Conservation (phyloP, 495 filamentous ascomycete species). For the Daldinia vernicosa region DNA sequence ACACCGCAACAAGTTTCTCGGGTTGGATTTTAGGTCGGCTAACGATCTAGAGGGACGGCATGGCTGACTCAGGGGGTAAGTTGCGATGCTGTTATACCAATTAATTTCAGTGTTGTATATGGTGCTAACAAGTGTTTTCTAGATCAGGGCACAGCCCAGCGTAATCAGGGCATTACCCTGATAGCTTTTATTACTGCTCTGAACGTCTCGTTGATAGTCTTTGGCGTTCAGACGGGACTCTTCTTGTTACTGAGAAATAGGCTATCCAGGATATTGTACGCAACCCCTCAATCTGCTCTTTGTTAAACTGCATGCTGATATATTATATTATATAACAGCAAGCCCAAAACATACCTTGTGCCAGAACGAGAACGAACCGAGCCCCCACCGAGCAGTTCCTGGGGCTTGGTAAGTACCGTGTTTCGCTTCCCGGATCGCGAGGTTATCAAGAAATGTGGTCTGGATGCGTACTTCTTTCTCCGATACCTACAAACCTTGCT, state of each 20-base stretch:
- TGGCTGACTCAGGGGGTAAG: slow-evolving; percentile 40
- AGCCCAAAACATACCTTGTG: slow-evolving; percentile 90
- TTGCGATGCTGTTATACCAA: slow-evolving; percentile 9
- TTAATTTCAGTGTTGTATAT: not conserved
- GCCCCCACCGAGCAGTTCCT: slow-evolving; percentile 74
- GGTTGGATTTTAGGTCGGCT: slow-evolving; percentile 21
- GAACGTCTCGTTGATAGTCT: slow-evolving; percentile 73
- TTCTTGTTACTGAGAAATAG: slow-evolving; percentile 83
- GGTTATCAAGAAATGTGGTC: slow-evolving; percentile 91
- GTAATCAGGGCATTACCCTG: slow-evolving; percentile 62
- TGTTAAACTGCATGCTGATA: not conserved
- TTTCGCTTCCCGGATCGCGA: slow-evolving; percentile 84
- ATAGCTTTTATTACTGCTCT: slow-evolving; percentile 80
- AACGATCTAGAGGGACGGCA: slow-evolving; percentile 17
- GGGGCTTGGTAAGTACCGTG: slow-evolving; percentile 72
- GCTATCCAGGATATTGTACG: slow-evolving; percentile 82
- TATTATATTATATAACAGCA: slow-evolving; percentile 55
- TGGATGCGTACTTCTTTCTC: slow-evolving; percentile 98
- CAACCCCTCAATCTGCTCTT: not conserved
- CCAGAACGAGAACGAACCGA: slow-evolving; percentile 84
- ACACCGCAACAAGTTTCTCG: slow-evolving; percentile 6
- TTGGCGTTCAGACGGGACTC: slow-evolving; percentile 77
- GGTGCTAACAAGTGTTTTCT: slow-evolving; percentile 9
- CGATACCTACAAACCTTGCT: slow-evolving; percentile 93
- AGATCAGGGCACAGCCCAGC: slow-evolving; percentile 51